Percentiles rank a stretch among this genome's conserved stretches.
Conservation (phyloP, 345 rosid genomes). For the Orychophragmus violaceus region DNA sequence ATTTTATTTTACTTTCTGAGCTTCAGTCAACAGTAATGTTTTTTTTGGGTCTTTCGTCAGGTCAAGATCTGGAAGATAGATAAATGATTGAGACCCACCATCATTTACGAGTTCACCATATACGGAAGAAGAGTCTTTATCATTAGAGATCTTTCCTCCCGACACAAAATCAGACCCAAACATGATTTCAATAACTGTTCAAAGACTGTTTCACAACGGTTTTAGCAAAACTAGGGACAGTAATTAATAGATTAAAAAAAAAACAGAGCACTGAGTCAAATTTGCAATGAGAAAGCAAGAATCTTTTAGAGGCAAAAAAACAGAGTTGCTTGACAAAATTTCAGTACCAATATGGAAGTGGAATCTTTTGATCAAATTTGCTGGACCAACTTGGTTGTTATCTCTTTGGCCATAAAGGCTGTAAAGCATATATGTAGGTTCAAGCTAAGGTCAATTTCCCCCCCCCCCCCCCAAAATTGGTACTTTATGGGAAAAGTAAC, state of each 20-base stretch:
- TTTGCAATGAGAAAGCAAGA: not conserved
- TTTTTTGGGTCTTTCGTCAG: not conserved
- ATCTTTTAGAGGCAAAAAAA: not conserved
- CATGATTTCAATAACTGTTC: conserved; percentile 26
- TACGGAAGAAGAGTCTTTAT: conserved; percentile 17
- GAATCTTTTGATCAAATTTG: conserved; percentile 11
- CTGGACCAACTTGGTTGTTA: conserved; percentile 19
- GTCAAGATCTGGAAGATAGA: conserved; percentile 23
- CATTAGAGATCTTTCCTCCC: conserved; percentile 24
- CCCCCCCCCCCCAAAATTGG: conserved; percentile 20
- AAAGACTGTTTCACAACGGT: conserved; percentile 26
- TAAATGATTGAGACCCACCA: conserved; percentile 24
- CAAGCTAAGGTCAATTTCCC: conserved; percentile 18
- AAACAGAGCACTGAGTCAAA: conserved; percentile 5
- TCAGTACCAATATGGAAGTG: not conserved
- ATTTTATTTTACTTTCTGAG: not conserved
- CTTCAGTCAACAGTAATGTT: not conserved
- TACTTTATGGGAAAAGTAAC: not conserved
- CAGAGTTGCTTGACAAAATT: not conserved
- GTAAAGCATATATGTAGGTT: conserved; percentile 16
- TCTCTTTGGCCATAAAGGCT: not conserved
- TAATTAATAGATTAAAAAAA: not conserved
- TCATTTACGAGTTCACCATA: conserved; percentile 18
- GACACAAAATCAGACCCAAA: conserved; percentile 30
- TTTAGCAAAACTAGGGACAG: conserved; percentile 21